Conservation (phyloP, 192 early-diverging fungal species). For the Cladochytrium replicatum region DNA sequence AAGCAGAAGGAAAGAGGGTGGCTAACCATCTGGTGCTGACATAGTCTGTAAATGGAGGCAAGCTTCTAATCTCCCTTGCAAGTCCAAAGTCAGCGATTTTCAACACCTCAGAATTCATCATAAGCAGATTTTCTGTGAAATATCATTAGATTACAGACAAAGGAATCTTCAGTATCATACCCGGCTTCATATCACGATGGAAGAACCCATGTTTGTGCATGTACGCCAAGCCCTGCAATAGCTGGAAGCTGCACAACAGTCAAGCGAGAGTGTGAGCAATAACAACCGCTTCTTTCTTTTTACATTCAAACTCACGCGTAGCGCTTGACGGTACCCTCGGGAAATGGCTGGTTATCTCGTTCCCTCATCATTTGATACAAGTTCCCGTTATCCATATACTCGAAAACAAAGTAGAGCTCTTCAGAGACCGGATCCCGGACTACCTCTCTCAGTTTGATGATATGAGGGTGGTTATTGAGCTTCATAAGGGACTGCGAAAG, state of each 20-base stretch:
- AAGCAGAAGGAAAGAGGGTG: not conserved
- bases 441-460: conserved; percentile 75
- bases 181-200: conserved; percentile 94
- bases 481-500: conserved; percentile 49
- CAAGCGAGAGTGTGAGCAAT: not conserved
- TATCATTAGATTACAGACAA: not conserved
- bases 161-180: conserved; percentile 9
- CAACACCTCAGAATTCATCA: conserved; percentile 36
- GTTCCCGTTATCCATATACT: conserved; percentile 84
- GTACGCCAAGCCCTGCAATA: conserved; percentile 74
- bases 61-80: conserved; percentile 77
- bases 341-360: conserved; percentile 52
- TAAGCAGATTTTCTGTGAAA: conserved; percentile 72
- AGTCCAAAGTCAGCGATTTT: conserved; percentile 98
- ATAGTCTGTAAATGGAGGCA: conserved; percentile 92
- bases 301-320: conserved; percentile 54
- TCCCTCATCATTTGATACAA: conserved; percentile 82
- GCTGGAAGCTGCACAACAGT: conserved; percentile 55
- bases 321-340: conserved; percentile 55
- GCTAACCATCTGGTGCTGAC: conserved; percentile 92
- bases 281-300: conserved; percentile 3
- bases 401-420: conserved; percentile 89
- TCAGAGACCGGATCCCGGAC: conserved; percentile 66
- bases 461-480: conserved; percentile 72
- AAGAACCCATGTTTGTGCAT: conserved; percentile 92